A percentile compares a stretch with the other conserved stretches of the same genome.
These are phyloP conservation scores for Xylariales sp. DNA, from an alignment of 2,329 filamentous ascomycete genomes.

Conservation along the genomic window DNA sequence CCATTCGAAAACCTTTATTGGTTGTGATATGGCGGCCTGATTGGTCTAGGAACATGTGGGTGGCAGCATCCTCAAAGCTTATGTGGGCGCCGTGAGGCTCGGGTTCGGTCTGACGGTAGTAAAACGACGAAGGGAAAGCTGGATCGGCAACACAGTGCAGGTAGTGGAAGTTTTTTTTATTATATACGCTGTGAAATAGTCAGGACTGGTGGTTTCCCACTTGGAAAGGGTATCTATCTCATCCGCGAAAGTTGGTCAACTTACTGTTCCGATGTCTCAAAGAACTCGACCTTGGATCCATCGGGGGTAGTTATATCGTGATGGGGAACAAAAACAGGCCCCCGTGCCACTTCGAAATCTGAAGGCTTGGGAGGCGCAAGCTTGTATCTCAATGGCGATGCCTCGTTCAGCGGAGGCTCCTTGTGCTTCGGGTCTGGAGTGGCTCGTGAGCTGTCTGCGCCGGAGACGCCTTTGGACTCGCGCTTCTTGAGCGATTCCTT, in stretches of 20 bases:
- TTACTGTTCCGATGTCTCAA: slow-evolving; percentile 62
- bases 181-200: slow-evolving; percentile 50
- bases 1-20: slow-evolving; percentile 88
- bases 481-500: slow-evolving; percentile 67
- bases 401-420: slow-evolving; percentile 36
- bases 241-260: too few species aligned
- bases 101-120: slow-evolving; percentile 84
- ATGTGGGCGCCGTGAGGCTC: slow-evolving; percentile 79
- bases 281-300: slow-evolving; percentile 51
- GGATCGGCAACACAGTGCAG: slow-evolving; percentile 88
- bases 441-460: slow-evolving; percentile 44
- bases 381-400: slow-evolving; percentile 56
- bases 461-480: slow-evolving; percentile 50
- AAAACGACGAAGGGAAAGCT: slow-evolving; percentile 77
- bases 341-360: slow-evolving; percentile 57
- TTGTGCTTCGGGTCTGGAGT: slow-evolving; percentile 53
- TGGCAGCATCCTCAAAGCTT: slow-evolving; percentile 87
- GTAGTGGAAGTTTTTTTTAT: slow-evolving; percentile 78
- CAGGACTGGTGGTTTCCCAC: too few species aligned
- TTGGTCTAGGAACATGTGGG: slow-evolving; percentile 77
- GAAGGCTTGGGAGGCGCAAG: slow-evolving; percentile 57
- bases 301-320: slow-evolving; percentile 47
- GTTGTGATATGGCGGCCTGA: slow-evolving; percentile 77
- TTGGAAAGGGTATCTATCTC: too few species aligned
- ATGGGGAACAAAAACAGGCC: slow-evolving; percentile 52